These are phyloP conservation scores for Monosporascus cannonballus DNA, from an alignment of 2,329 filamentous ascomycete species.

Conservation along the genomic window DNA sequence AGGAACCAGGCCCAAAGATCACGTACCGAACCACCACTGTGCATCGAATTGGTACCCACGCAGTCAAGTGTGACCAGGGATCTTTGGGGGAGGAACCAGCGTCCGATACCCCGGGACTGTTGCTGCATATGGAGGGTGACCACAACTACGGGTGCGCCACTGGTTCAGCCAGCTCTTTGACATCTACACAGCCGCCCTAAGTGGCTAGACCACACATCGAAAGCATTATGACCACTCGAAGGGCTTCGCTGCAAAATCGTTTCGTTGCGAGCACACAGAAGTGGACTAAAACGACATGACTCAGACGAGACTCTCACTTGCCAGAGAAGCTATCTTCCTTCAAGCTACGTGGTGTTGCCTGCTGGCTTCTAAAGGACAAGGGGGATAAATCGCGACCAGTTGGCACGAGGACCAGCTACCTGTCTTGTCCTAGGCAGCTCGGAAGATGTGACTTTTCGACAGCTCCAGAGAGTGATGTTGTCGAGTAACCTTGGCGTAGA, in stretches of 20 bases:
- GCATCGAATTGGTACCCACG: slow-evolving; percentile 14
- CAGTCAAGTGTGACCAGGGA: slow-evolving; percentile 15
- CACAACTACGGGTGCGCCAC: slow-evolving; percentile 5
- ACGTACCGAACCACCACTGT: neutral
- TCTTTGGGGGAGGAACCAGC: slow-evolving; percentile 16
- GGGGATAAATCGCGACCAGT: neutral
- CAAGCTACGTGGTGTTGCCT: neutral
- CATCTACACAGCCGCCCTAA: neutral
- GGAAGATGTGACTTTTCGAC: neutral
- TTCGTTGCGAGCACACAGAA: neutral
- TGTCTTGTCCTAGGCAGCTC: neutral
- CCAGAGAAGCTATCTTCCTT: neutral
- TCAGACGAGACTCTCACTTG: neutral
- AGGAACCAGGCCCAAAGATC: neutral
- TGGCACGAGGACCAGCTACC: neutral
- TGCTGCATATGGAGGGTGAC: slow-evolving; percentile 13
- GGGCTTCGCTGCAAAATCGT: neutral
- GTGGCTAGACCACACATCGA: neutral
- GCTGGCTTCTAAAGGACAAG: neutral
- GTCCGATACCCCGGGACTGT: slow-evolving; percentile 10
- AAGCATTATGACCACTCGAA: neutral
- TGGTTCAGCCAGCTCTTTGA: slow-evolving; percentile 7
- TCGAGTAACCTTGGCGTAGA: neutral
- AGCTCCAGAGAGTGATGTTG: neutral
- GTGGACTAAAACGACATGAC: neutral